Base-by-base conservation (phyloP, 2,329 filamentous ascomycete genomes). In the Fusarium chuoi region DNA sequence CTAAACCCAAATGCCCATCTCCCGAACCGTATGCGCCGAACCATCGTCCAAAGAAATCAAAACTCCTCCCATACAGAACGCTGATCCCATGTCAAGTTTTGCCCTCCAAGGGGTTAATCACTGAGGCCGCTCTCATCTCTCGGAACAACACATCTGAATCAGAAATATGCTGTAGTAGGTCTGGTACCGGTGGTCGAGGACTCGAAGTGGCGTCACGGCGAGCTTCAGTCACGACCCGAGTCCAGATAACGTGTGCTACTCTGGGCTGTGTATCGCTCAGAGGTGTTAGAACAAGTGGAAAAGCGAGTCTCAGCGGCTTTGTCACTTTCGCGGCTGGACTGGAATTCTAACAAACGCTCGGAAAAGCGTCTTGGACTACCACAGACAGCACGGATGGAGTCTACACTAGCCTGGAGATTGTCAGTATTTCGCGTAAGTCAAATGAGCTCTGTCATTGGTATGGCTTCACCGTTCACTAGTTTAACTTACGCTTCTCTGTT, bases 251-350 rank as follows among this genome's bases (percentile, higher is more conserved):
- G 7, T 9, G 30, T 11, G 17, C 13, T 41, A 30, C 28, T 24
- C 24, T 26, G 3, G 30, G 6, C 3, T 2, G 35, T 15, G 4
- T 14, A 6, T 38, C n/a, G 22, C 12, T 15, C 5, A 8, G 9
- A 48, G 10, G 8, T 24, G 1, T 8, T 8, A 7, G 1, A 1
- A 9, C 14, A 22, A 6, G 7, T 17, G 3, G 33, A 17, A 17
- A 15, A 12, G 7, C 11, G 4, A 26, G 28, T 12, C 33, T 26
- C 12, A 15, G 17, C 6, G 20, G 7, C 4, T 42, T 15, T n/a
- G 22, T 26, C 26, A 1, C 17, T 35, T 38, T 11, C 24, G 22
- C 13, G n/a, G 1, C 15, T 15, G 7, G n/a, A 2, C 4, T 8
- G 8, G 5, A 22, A 36, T 11, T 13, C 15, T 14, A 33, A 17